Evolutionary conservation across 164 flowering plant genomes (phyloP).

Genomic region (Kingdonia uniflora): DNA sequence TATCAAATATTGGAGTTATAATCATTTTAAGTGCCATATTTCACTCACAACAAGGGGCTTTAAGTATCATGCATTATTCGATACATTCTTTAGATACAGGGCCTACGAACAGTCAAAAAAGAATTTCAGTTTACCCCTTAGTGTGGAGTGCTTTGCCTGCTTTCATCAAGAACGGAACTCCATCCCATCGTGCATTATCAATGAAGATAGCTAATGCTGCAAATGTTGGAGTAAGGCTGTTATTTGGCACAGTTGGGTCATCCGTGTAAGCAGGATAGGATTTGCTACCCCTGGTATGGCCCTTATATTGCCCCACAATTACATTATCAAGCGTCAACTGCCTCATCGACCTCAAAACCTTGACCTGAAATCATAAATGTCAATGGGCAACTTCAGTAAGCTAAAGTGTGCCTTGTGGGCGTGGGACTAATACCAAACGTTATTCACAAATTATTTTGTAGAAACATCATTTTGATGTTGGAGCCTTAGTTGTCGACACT

Average conservation of each 20-base stretch:
- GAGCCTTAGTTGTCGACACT: no score
- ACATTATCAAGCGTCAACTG: conserved; percentile 65
- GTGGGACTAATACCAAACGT: no score
- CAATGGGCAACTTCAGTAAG: neutral
- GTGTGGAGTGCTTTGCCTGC: conserved; percentile 92
- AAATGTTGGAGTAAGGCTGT: conserved; percentile 86
- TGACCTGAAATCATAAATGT: conserved; percentile 39
- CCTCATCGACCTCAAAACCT: conserved; percentile 88
- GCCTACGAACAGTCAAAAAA: neutral
- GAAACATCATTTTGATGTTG: no score
- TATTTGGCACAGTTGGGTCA: conserved; percentile 78
- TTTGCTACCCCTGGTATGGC: conserved; percentile 67
- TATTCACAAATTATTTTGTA: no score
- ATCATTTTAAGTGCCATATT: no score
- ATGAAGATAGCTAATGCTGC: conserved; percentile 95
- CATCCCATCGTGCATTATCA: conserved; percentile 97
- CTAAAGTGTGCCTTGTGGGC: no score
- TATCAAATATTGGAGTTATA: neutral
- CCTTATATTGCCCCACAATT: conserved; percentile 80
- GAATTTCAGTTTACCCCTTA: conserved; percentile 32
- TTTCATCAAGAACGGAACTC: conserved; percentile 94
- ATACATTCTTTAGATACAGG: neutral
- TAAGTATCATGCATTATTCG: no score
- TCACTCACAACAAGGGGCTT: no score
- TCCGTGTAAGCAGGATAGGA: conserved; percentile 78